These are phyloP conservation scores for apple (Malus domestica) DNA, from an alignment of 306 rosid genomes.

Conservation along the genomic window ASM211411v1 NC_041803.1:17187501-17188000, in stretches of 20 bases:
- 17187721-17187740: conserved; percentile 65
- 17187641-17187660: conserved; percentile 2
- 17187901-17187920: background rate
- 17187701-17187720: conserved; percentile 45
- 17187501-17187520: conserved; percentile 71
- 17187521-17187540: background rate
- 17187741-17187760: conserved; percentile 50
- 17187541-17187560: conserved; percentile 37
- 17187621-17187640: background rate
- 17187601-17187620: background rate
- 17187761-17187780: conserved; percentile 5
- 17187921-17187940: background rate
- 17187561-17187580: conserved; percentile 61
- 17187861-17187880: background rate
- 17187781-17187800: conserved; percentile 21
- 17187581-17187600: conserved; percentile 21
- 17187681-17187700: conserved; percentile 63
- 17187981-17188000: background rate
- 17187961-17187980: conserved; percentile 7
- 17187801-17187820: background rate
- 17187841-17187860: background rate
- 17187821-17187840: background rate
- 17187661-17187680: conserved; percentile 33
- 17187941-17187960: background rate
- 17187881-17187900: background rate